phyloP scores from a whole-genome alignment of 495 filamentous ascomycete genomes.

The Trichocladium uniseriatum region DNA sequence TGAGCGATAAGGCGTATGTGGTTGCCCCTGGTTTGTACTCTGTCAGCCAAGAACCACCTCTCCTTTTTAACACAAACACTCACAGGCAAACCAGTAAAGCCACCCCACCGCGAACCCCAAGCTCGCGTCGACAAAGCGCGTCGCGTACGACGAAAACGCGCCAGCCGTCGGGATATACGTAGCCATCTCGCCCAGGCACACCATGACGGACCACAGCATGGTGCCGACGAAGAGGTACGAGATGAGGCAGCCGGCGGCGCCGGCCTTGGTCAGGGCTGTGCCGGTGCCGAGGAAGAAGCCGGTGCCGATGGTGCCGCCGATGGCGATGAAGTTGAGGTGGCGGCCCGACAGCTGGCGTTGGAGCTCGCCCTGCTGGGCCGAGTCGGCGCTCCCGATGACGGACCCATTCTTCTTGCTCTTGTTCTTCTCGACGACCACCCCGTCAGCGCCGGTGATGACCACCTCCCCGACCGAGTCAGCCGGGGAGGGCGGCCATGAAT shows the following conservation, averaged over 20 bases:
- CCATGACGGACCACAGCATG: conserved; percentile 53
- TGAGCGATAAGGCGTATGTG: conserved; percentile 67
- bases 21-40: conserved; percentile 32
- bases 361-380: conserved; percentile 16
- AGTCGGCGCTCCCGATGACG: conserved; percentile 3
- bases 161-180: conserved; percentile 67
- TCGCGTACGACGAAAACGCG: conserved; percentile 64
- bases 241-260: conserved; percentile 58
- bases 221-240: conserved; percentile 61
- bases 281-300: conserved; percentile 68
- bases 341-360: conserved; percentile 32
- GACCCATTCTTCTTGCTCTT: neutral
- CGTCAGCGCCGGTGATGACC: neutral
- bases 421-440: conserved; percentile 4
- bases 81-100: conserved; percentile 45
- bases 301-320: conserved; percentile 69
- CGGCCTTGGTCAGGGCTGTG: conserved; percentile 49
- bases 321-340: conserved; percentile 52
- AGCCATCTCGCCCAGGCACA: conserved; percentile 58
- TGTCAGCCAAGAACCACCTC: conserved; percentile 1
- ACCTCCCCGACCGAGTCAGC: conserved; percentile 5
- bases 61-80: too few species aligned
- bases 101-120: conserved; percentile 74
- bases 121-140: conserved; percentile 62
- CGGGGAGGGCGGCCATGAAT: neutral